These are phyloP conservation scores for Aegilops sharonensis DNA, from an alignment of 176 grass and related monocot genomes.

Conservation along the genomic window DNA sequence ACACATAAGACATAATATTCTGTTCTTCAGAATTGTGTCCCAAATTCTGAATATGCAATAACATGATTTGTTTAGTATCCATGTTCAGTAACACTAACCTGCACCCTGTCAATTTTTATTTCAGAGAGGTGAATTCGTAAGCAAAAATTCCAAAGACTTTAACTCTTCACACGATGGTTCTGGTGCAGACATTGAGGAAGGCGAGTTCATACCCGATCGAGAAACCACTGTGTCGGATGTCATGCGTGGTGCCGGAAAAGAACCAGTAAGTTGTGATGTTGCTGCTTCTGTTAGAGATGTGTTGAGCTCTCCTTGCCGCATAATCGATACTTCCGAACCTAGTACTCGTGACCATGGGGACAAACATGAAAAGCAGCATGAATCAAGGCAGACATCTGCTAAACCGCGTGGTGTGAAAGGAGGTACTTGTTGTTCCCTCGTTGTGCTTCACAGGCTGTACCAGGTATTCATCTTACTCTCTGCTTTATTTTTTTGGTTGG, in stretches of 20 bases:
- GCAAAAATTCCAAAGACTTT: background rate
- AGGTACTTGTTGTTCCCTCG: slow-evolving; percentile 23
- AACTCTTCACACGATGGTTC: background rate
- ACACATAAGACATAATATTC: background rate
- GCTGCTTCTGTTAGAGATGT: background rate
- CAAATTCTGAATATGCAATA: background rate
- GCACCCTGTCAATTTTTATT: slow-evolving; percentile 8
- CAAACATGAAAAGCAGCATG: slow-evolving; percentile 13
- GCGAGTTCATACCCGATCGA: slow-evolving; percentile 34
- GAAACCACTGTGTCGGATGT: background rate
- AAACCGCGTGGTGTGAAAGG: background rate
- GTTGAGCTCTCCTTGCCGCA: background rate
- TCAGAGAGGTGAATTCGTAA: slow-evolving; percentile 20
- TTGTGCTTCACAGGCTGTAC: slow-evolving; percentile 39
- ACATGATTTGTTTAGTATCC: background rate
- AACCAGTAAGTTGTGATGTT: slow-evolving; percentile 13
- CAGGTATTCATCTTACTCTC: slow-evolving; percentile 35
- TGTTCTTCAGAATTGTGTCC: slow-evolving; percentile 6
- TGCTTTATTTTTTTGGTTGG: slow-evolving; percentile 15
- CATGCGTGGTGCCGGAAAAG: background rate
- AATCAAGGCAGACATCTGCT: slow-evolving; percentile 19
- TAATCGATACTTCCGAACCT: background rate
- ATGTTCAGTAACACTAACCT: slow-evolving; percentile 1
- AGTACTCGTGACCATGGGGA: background rate
- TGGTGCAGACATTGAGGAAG: slow-evolving; percentile 34